Conservation (phyloP, 148 eudicot genomes). For the Hydrangea macrophylla region DNA sequence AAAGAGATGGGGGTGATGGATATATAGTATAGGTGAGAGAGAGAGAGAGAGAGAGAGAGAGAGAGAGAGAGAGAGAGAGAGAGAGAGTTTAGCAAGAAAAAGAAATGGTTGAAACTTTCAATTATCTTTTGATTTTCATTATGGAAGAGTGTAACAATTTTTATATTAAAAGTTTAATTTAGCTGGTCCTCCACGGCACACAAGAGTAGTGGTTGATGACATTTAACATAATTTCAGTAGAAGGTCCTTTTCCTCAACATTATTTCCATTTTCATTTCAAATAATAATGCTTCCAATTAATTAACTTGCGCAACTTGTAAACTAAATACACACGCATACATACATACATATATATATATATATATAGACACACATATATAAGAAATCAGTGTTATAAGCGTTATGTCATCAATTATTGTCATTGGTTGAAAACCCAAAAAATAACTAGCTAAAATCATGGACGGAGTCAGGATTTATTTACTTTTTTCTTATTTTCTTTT, state of each 20-base stretch:
- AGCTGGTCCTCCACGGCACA: constrained; percentile 16
- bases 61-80: neutral
- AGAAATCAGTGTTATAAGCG: neutral
- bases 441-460: too few relatives aligned
- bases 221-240: constrained; percentile 8
- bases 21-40: constrained; percentile 9
- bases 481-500: too few relatives aligned
- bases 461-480: too few relatives aligned
- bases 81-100: neutral
- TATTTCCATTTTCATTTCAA: constrained; percentile 1
- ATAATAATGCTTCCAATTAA: neutral
- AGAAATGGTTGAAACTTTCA: constrained; percentile 25
- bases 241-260: constrained; percentile 12
- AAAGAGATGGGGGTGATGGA: neutral
- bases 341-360: neutral
- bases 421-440: too few relatives aligned
- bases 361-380: neutral
- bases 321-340: neutral
- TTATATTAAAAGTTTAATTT: neutral
- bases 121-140: constrained; percentile 16
- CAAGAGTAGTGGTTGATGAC: constrained; percentile 38
- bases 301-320: neutral
- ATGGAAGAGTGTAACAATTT: neutral
- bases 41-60: neutral
- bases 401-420: neutral